Base-by-base conservation (phyloP, 2,329 filamentous ascomycete genomes). In the Cyclaneusma minus region DNA sequence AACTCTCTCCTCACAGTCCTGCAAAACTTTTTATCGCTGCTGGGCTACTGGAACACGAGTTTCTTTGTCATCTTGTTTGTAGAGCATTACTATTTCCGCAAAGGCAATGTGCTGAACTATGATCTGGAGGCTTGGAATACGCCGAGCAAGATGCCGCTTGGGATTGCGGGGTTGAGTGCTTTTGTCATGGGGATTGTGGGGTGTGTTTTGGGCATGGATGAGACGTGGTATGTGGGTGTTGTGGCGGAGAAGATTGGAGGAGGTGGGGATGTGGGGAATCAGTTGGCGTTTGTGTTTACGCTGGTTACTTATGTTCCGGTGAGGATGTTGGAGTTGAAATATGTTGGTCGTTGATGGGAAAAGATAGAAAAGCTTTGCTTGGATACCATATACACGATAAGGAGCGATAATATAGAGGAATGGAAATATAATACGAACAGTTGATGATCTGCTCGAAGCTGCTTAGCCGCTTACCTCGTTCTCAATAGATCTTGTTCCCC, bases 171-270 rank as follows among this genome's bases (percentile, higher is more conserved):
- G 3, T 37, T 51, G 0, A 30, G 47, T 4, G 56, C 60, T 0
- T 65, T 64, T 34, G 40, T 51, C 0, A 41, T 53, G 2, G 60
- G 60, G 2, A 44, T 57, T 6, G 53, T 48, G 6, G 59, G 55
- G 12, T 67, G 62, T 49, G 50, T 65, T 13, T 49, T 71, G 40
- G 68, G 66, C 2, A 72, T 73, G 66, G 55, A 55, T 24, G 58
- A 68, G 47, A 67, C 61, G 1, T 68, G 60, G 57, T 67, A 60
- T 36, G 47, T 61, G 13, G 63, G 62, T 1, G 48, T 50, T 3
- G 35, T 64, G 25, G 59, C 53, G 1, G 43, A 38, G 21, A 40
- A 48, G 34, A 62, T 64, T 31, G 57, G 58, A 4, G 43, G 47
- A 0, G 57, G 56, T 11, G 59, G 58, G 7, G 60, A 64, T 39